Evolutionary conservation across 768 basidiomycete species (phyloP).

Genomic region (Rhizopogon rudus): DNA sequence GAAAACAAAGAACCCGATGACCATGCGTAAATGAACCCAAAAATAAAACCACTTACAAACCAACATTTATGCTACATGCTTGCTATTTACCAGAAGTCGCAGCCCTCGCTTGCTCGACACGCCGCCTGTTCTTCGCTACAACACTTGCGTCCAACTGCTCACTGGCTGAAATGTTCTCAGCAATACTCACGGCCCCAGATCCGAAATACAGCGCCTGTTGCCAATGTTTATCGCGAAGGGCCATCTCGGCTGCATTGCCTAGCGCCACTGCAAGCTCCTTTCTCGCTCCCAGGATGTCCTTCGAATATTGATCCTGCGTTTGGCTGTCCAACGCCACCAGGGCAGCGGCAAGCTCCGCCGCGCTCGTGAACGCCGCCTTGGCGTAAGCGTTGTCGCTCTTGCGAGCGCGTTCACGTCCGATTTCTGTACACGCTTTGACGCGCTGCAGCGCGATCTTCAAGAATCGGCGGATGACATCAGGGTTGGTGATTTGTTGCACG

Average conservation of each 20-base stretch:
- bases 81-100: neutral
- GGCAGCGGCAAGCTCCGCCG: conserved; percentile 29
- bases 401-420: conserved; percentile 16
- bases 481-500: conserved; percentile 23
- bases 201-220: conserved; percentile 22
- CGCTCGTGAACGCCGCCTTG: conserved; percentile 16
- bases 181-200: conserved; percentile 16
- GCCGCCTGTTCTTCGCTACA: conserved; percentile 18
- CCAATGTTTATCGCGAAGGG: conserved; percentile 15
- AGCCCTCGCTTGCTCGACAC: conserved; percentile 14
- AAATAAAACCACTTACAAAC: neutral
- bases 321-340: conserved; percentile 26
- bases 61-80: neutral
- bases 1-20: neutral
- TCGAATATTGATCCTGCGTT: conserved; percentile 19
- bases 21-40: neutral
- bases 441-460: conserved; percentile 18
- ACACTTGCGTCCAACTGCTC: conserved; percentile 12
- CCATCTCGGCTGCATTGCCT: conserved; percentile 33
- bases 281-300: conserved; percentile 15
- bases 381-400: conserved; percentile 16
- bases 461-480: conserved; percentile 17
- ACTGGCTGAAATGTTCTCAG: conserved; percentile 9
- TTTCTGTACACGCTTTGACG: conserved; percentile 12
- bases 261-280: conserved; percentile 28